Evolutionary conservation across 2,329 filamentous ascomycete species (phyloP).

Genomic region (Trichoderma sp.): DNA sequence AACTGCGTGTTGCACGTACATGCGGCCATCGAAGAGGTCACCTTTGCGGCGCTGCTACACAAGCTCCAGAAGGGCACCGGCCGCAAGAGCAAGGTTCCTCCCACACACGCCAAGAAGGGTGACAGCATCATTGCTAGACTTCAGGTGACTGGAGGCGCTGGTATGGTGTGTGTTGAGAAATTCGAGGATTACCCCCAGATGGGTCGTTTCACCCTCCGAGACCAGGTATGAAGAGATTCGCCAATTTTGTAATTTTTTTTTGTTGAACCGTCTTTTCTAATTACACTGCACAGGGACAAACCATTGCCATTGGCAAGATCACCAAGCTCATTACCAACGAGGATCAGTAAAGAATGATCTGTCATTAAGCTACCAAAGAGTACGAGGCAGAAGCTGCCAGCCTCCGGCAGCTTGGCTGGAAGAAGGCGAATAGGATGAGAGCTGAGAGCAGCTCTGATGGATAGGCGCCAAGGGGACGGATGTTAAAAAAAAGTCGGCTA

Average conservation of each 20-base stretch:
- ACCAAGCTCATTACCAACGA: constrained; percentile 71
- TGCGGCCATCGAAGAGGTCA: constrained; percentile 96
- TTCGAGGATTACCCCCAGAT: constrained; percentile 97
- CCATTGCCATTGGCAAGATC: constrained; percentile 99
- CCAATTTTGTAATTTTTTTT: background rate
- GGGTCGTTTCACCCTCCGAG: constrained; percentile 86
- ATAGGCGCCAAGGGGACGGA: constrained; percentile 7
- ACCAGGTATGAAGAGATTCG: constrained; percentile 63
- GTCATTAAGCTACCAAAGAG: background rate
- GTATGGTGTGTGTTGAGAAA: constrained; percentile 86
- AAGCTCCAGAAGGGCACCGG: constrained; percentile 94
- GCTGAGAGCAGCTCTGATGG: background rate
- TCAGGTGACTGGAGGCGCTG: constrained; percentile 82
- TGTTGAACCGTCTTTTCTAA: background rate
- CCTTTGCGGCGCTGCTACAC: constrained; percentile 84
- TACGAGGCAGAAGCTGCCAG: background rate
- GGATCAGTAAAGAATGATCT: background rate
- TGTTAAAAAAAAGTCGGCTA: constrained; percentile 8
- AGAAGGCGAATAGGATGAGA: background rate
- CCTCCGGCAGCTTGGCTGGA: background rate
- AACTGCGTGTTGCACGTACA: constrained; percentile 98
- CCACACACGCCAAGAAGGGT: constrained; percentile 83
- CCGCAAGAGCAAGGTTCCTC: constrained; percentile 89
- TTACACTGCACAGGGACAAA: constrained; percentile 74
- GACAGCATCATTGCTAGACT: constrained; percentile 89